phyloP scores from a whole-genome alignment of 768 basidiomycete species.

The Dioszegia crocea region DNA sequence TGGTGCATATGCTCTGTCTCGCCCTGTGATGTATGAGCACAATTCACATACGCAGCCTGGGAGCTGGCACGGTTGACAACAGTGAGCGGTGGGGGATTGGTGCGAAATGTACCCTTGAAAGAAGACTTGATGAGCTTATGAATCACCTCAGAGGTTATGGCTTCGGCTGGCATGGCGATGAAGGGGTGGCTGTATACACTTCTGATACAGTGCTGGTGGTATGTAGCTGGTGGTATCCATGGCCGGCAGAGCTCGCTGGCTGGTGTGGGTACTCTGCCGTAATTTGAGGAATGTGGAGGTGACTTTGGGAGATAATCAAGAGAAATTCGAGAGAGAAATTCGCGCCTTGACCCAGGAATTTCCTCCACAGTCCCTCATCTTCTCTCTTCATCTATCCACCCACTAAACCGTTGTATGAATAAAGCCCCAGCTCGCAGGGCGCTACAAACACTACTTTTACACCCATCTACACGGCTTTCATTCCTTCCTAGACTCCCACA shows the following conservation, averaged over 20 bases:
- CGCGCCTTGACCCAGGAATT: background rate
- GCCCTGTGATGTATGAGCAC: too few relatives aligned
- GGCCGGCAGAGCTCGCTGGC: too few relatives aligned
- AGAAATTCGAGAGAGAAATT: background rate
- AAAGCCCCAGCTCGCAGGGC: background rate
- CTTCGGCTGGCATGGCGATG: too few relatives aligned
- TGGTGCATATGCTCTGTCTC: conserved; percentile 66
- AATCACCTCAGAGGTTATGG: conserved; percentile 2
- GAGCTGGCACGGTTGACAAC: background rate
- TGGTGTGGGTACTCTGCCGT: too few relatives aligned
- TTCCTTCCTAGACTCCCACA: background rate
- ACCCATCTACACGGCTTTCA: background rate
- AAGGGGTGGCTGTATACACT: too few relatives aligned
- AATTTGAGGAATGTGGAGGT: background rate
- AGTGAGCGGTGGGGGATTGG: background rate
- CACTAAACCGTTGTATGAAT: conserved; percentile 4
- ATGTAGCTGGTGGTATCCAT: too few relatives aligned
- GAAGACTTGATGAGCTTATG: conserved; percentile 34
- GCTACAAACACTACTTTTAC: background rate
- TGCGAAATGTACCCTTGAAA: conserved; percentile 19
- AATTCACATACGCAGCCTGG: too few relatives aligned
- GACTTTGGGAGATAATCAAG: background rate
- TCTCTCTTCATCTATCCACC: background rate
- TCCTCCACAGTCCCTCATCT: background rate
- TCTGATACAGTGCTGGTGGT: too few relatives aligned